A percentile compares a stretch with the other conserved stretches of the same genome.
Conservation (phyloP, 805 yeast species). For the Groenewaldozyma tartarivorans region DNA sequence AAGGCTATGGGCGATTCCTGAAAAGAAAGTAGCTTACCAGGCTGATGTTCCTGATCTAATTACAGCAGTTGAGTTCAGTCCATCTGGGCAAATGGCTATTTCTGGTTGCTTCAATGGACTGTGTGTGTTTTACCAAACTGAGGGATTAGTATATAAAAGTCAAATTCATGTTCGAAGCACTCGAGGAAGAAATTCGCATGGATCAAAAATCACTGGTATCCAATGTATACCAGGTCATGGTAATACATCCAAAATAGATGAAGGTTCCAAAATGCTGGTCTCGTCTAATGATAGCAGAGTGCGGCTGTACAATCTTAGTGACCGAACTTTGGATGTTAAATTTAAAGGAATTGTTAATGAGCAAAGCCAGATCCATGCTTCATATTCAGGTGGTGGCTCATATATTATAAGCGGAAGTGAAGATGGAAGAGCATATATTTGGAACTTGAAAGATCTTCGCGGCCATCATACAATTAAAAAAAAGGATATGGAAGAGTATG, state of each 20-base stretch:
- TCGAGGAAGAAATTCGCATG: conserved; percentile 27
- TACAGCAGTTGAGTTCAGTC: conserved; percentile 67
- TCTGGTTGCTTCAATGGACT: conserved; percentile 79
- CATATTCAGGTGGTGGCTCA: conserved; percentile 44
- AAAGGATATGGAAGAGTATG: conserved; percentile 40
- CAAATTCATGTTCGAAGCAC: conserved; percentile 32
- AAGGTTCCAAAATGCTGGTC: conserved; percentile 40
- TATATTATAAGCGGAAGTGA: conserved; percentile 75
- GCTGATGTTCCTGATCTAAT: conserved; percentile 55
- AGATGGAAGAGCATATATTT: conserved; percentile 76
- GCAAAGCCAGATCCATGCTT: conserved; percentile 63
- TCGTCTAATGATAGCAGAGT: conserved; percentile 79
- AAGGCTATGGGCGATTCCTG: conserved; percentile 80
- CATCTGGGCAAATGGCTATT: conserved; percentile 46
- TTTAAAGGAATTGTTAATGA: conserved; percentile 67
- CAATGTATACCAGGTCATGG: conserved; percentile 20
- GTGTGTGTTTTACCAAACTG: conserved; percentile 50
- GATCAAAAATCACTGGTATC: conserved; percentile 70
- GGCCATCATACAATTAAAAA: conserved; percentile 20
- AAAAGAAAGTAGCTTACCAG: conserved; percentile 50
- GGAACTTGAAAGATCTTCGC: conserved; percentile 40
- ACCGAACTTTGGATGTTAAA: conserved; percentile 49
- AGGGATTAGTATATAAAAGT: conserved; percentile 48
- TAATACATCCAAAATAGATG: conserved; percentile 23
- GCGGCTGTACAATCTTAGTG: conserved; percentile 50